Evolutionary conservation across 2,329 filamentous ascomycete species (phyloP), one percentile per base, ranked within the genome.

Genomic region (Microsporum ferrugineum): DNA sequence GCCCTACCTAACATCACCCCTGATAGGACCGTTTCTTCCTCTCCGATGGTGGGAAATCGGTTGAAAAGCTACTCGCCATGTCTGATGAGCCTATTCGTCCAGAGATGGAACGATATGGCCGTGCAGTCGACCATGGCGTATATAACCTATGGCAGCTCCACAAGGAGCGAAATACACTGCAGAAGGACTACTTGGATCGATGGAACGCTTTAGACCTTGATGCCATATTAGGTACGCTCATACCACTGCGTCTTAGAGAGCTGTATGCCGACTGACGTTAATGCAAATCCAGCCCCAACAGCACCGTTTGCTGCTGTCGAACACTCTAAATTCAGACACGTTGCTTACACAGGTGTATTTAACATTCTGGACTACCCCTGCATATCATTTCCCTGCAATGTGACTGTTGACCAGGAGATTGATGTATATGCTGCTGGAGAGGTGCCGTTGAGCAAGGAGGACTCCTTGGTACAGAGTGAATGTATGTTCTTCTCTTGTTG

Each of bases 361-460:
- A 86, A 85, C 64, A 61, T 82, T 17, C 66, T 85, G 14, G 82
- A 85, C 66, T 85, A 85, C 61, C 80, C 78, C 0, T 74, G 73
- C 38, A 77, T 79, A 0, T 76, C 80, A 1, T 74, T 86, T 23
- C 83, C 83, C 78, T 84, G 1, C 83, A 81, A 0, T 75, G 61
- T 69, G 5, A 60, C 70, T 53, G 81, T 77, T 0, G 77, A 84
- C 60, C 79, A 80, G 66, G 68, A 57, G 0, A 58, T 83, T 3
- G 83, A 85, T 66, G 66, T 71, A 12, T 71, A 78, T 38, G 63
- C 61, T 14, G 38, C 39, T 8, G 41, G 65, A 2, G 68, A 66
- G 0, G 63, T 69, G 29, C 76, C 78, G 0, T 39, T 76, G n/a
- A 76, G 70, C 60, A 75, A 76, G 0, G 56, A 70, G 1, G 80